Conservation (phyloP, 345 rosid genomes). For the Acer campestre region DNA sequence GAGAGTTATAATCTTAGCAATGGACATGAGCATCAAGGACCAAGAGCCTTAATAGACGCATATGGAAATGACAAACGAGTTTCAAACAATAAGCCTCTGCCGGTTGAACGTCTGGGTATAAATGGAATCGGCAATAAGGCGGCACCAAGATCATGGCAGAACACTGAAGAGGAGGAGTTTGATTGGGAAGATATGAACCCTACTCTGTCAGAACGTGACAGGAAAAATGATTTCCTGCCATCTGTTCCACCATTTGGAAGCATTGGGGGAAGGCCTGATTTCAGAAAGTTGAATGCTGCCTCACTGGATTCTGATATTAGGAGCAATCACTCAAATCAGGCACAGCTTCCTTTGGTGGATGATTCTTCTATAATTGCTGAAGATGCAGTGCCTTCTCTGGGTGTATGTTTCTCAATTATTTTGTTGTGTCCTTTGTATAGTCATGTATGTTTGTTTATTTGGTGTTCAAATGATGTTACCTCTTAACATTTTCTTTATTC, state of each 20-base stretch:
- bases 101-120: conserved; percentile 44
- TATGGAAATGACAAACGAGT: conserved; percentile 79
- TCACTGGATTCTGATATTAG: conserved; percentile 46
- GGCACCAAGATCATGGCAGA: conserved; percentile 82
- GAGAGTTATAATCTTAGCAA: conserved; percentile 46
- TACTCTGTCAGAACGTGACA: conserved; percentile 58
- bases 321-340: conserved; percentile 41
- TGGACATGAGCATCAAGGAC: conserved; percentile 66
- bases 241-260: conserved; percentile 50
- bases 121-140: conserved; percentile 60
- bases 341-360: conserved; percentile 40
- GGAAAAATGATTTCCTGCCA: conserved; percentile 50
- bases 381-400: conserved; percentile 34
- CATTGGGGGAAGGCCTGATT: conserved; percentile 47
- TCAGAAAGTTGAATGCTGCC: conserved; percentile 42
- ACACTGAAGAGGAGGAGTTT: conserved; percentile 98
- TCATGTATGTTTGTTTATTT: background rate
- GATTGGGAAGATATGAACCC: conserved; percentile 99
- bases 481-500: background rate
- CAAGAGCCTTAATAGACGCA: conserved; percentile 94
- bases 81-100: conserved; percentile 47
- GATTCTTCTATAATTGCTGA: conserved; percentile 38
- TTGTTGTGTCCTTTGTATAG: conserved; percentile 4
- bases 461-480: background rate
- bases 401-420: conserved; percentile 40